Percentiles rank a stretch among this genome's conserved stretches.
Conservation (phyloP, 163 green algal genomes). For the Scenedesmus sp. region DNA sequence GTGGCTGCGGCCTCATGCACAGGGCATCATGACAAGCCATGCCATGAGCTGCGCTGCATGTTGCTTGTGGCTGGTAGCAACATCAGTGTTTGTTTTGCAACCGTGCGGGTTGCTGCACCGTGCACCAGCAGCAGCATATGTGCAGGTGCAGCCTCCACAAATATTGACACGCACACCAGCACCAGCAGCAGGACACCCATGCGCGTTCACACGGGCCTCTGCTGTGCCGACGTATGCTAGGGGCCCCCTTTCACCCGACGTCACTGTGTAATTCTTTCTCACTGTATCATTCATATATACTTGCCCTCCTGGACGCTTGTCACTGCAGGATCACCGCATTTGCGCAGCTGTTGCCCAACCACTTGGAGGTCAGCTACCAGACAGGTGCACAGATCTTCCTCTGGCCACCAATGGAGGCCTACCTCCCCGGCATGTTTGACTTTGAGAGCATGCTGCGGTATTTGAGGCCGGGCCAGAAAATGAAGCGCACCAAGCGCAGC, state of each 20-base stretch:
- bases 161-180: no score
- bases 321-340: constrained; percentile 10
- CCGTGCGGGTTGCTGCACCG: neutral
- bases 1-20: no score
- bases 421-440: constrained; percentile 44
- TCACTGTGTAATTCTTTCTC: no score
- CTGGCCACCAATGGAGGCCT: constrained; percentile 54
- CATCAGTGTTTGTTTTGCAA: neutral
- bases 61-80: neutral
- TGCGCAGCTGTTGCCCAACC: constrained; percentile 57
- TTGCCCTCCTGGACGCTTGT: neutral
- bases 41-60: neutral
- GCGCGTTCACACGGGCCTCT: no score
- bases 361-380: constrained; percentile 54
- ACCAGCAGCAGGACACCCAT: no score
- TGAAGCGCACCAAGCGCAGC: neutral
- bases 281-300: no score
- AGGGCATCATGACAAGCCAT: neutral
- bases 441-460: constrained; percentile 3
- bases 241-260: no score
- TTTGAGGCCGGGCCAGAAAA: constrained; percentile 11
- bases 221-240: no score
- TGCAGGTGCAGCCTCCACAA: no score
- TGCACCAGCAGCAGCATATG: neutral
- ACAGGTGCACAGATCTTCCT: constrained; percentile 24